phyloP scores from a whole-genome alignment of 2,329 filamentous ascomycete species.

The Pseudocercospora fijiensis region DNA sequence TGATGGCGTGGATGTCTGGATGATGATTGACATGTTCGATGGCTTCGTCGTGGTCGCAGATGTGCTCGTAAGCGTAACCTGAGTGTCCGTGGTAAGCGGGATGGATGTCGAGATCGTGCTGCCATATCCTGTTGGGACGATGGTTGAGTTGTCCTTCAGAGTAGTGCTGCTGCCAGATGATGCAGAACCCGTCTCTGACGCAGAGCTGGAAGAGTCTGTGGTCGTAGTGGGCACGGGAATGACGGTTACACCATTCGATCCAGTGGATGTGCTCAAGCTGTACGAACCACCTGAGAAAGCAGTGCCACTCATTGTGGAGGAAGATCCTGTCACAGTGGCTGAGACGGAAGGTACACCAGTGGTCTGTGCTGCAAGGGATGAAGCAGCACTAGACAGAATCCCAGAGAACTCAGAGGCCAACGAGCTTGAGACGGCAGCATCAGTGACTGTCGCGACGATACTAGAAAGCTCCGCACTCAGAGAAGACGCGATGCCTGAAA shows the following conservation, averaged over 20 bases:
- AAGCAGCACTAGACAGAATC: constrained; percentile 34
- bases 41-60: background rate
- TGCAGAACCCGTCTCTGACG: constrained; percentile 18
- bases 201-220: constrained; percentile 19
- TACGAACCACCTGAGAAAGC: constrained; percentile 15
- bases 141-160: constrained; percentile 14
- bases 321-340: constrained; percentile 14
- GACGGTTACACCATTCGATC: constrained; percentile 24
- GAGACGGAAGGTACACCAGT: constrained; percentile 11
- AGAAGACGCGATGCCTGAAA: constrained; percentile 35
- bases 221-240: constrained; percentile 29
- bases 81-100: constrained; percentile 23
- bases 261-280: constrained; percentile 23
- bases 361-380: constrained; percentile 24
- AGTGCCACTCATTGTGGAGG: constrained; percentile 23
- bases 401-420: constrained; percentile 35
- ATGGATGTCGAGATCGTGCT: constrained; percentile 16
- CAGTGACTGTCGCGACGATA: constrained; percentile 35
- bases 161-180: constrained; percentile 17
- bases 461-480: constrained; percentile 33
- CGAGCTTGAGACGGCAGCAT: constrained; percentile 30
- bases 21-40: constrained; percentile 6
- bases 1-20: constrained; percentile 6
- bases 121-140: constrained; percentile 13
- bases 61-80: constrained; percentile 11